Percentiles rank a stretch among this genome's conserved stretches.
Conservation (phyloP, 352 stramenopile genomes). For the Globisporangium alternatum region DNA sequence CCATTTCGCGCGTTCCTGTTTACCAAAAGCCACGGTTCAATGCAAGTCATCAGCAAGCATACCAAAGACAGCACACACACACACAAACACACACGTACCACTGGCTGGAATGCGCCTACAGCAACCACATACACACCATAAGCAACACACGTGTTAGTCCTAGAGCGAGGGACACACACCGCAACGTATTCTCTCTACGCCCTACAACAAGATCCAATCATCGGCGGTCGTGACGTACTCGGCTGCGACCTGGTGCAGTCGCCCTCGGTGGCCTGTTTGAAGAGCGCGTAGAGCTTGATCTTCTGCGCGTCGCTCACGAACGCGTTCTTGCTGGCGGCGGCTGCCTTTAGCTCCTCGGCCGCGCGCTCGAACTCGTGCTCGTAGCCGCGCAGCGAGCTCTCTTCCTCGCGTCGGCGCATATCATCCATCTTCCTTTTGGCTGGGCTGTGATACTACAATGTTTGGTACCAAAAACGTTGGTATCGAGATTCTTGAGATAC, state of each 20-base stretch:
- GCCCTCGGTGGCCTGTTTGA: constrained; percentile 72
- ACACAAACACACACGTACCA: constrained; percentile 27
- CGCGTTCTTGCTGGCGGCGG: constrained; percentile 23
- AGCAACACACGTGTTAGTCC: not conserved
- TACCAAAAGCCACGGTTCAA: not conserved
- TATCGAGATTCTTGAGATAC: not conserved
- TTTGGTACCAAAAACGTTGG: too few relatives aligned
- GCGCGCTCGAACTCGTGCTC: constrained; percentile 46
- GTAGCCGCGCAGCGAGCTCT: constrained; percentile 48
- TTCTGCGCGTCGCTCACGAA: constrained; percentile 63
- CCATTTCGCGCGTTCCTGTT: constrained; percentile 60
- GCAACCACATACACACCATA: not conserved
- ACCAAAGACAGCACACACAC: not conserved
- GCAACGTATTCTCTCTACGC: not conserved
- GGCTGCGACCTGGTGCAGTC: constrained; percentile 55
- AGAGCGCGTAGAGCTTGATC: constrained; percentile 74
- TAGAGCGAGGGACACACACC: not conserved
- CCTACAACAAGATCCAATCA: not conserved
- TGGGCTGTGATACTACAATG: not conserved
- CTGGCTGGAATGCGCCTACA: constrained; percentile 46
- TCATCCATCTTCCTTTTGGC: not conserved
- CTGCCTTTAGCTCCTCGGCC: constrained; percentile 37
- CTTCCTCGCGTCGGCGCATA: constrained; percentile 28
- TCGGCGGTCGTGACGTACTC: constrained; percentile 24
- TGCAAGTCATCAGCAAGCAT: not conserved